Base-by-base conservation (phyloP, 1,139 yeast species). In the Entelexis sorbosivorans region DNA sequence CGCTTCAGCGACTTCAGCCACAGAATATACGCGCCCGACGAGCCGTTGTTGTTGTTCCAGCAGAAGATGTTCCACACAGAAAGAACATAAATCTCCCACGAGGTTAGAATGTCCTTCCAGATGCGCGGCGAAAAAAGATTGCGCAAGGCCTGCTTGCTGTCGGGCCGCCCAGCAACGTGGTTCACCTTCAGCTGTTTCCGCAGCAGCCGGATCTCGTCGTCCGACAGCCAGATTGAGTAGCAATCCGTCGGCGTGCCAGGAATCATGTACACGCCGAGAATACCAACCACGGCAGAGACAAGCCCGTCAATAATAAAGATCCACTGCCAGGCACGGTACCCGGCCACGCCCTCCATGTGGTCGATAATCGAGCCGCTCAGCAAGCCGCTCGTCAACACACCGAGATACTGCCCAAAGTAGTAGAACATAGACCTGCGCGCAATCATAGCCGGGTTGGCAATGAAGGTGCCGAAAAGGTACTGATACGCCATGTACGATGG, bases 301-400 rank as follows among this genome's bases (percentile, higher is more conserved):
- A 76, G 63, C 14, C 81, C 82, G 64, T 80, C 86, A 56, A 81
- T 72, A 50, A 81, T 74, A 61, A 78, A 81, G 61, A 78, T 76
- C 86, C 86, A 81, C 66, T 79, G 75, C 86, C 86, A 81, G 9
- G 82, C 77, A 29, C 65, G 71, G 39, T 75, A 65, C 1, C 83
- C 81, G 48, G 63, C 65, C 6, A 61, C 63, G 20, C 77, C 78
- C 50, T 72, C 69, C 36, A 81, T 54, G 40, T 69, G 62, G 54
- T 73, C 66, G 57, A 68, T 75, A 49, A 78, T 76, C 24, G 81
- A 73, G 22, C 79, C 77, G 29, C 80, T 77, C 47, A 79, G 66
- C 48, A 79, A 66, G 44, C 82, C 81, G 10, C 80, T 74, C 3
- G 82, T 78, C 55, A 79, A 72, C 51, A 74, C 69, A 14, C 81